A percentile compares a stretch with the other conserved stretches of the same genome.
Conservation (phyloP, 352 stramenopile species). For the Phytophthora sp. region DNA sequence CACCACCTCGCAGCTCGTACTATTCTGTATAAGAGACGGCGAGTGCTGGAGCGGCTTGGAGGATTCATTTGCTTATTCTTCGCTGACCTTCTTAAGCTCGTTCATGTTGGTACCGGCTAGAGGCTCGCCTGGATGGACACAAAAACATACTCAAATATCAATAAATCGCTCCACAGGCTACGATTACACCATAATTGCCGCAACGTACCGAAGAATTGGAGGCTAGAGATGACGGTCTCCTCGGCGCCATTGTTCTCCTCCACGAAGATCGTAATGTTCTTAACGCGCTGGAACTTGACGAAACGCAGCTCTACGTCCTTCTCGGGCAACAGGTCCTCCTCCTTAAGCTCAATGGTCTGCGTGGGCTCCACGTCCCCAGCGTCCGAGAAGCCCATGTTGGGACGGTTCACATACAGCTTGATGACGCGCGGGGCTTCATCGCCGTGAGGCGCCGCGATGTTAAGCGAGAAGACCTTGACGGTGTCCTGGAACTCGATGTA, state of each 20-base stretch:
- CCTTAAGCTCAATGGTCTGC: constrained; percentile 68
- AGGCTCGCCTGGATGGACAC: constrained; percentile 49
- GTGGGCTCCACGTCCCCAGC: constrained; percentile 70
- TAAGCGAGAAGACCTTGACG: constrained; percentile 82
- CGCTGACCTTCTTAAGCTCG: constrained; percentile 83
- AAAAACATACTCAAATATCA: constrained; percentile 12
- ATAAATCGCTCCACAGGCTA: background rate
- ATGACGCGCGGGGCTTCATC: constrained; percentile 64
- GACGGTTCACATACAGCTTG: constrained; percentile 78
- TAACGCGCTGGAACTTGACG: constrained; percentile 86
- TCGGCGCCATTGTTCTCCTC: constrained; percentile 79
- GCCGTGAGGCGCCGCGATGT: constrained; percentile 56
- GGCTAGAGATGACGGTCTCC: constrained; percentile 62
- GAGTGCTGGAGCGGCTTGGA: constrained; percentile 9
- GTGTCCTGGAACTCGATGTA: constrained; percentile 85
- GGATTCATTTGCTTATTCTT: constrained; percentile 55
- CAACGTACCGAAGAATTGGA: constrained; percentile 67
- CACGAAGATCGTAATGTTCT: constrained; percentile 80
- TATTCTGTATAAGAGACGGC: background rate
- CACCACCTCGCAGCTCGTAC: constrained; percentile 9
- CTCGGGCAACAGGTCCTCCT: constrained; percentile 56
- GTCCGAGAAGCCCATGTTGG: constrained; percentile 80
- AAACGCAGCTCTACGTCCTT: constrained; percentile 78
- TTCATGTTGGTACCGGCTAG: constrained; percentile 88
- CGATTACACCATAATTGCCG: background rate